A percentile compares a stretch with the other conserved stretches of the same genome.
Conservation (phyloP, 2,329 filamentous ascomycete species). For the Colletotrichum viniferum region DNA sequence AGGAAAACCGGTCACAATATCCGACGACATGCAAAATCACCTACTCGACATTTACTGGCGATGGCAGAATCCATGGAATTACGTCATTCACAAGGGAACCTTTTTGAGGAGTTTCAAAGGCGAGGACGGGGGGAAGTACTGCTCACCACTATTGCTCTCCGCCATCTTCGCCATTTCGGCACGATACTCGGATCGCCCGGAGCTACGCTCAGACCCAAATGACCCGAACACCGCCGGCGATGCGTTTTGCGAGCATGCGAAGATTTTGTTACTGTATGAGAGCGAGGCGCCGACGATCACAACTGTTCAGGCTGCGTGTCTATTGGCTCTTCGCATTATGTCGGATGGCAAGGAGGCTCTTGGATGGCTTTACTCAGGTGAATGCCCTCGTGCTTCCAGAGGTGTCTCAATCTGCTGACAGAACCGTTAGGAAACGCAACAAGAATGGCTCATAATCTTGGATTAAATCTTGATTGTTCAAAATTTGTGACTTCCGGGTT, state of each 20-base stretch:
- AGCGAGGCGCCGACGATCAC: conserved; percentile 25
- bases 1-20: conserved; percentile 6
- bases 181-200: conserved; percentile 26
- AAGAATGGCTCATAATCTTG: conserved; percentile 29
- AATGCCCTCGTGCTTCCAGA: background rate
- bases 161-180: conserved; percentile 26
- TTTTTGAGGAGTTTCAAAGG: conserved; percentile 23
- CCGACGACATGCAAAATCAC: conserved; percentile 27
- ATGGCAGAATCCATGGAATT: conserved; percentile 32
- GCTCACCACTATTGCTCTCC: conserved; percentile 25
- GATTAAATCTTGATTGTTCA: conserved; percentile 26
- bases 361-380: conserved; percentile 25
- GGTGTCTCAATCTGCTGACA: background rate
- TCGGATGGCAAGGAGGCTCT: conserved; percentile 26
- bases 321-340: conserved; percentile 25
- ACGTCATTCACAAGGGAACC: conserved; percentile 25
- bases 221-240: conserved; percentile 26
- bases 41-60: conserved; percentile 29
- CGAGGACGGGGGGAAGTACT: conserved; percentile 15
- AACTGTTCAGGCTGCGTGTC: conserved; percentile 25
- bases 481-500: conserved; percentile 9
- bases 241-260: conserved; percentile 25
- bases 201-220: conserved; percentile 21
- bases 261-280: conserved; percentile 25
- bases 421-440: conserved; percentile 27